Conservation (phyloP, 73 alveolate species). For the Breviolum minutum region DNA sequence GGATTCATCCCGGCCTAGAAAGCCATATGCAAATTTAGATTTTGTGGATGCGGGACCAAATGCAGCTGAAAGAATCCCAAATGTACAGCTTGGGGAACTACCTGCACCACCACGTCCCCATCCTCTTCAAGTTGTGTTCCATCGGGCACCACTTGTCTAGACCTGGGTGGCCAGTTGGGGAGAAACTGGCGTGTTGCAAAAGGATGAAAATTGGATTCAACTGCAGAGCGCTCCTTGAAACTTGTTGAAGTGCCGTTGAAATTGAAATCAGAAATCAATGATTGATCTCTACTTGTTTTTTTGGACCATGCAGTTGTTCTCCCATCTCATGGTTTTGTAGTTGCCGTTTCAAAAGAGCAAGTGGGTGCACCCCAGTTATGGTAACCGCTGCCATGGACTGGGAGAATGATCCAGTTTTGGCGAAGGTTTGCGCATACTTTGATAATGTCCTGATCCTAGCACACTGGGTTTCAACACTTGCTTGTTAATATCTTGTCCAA, state of each 20-base stretch:
- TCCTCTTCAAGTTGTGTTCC: background rate
- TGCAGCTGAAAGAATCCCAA: background rate
- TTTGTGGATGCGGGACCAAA: background rate
- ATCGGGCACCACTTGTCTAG: background rate
- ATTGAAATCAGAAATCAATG: too few species aligned
- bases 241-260: background rate
- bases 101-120: conserved; percentile 12
- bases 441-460: background rate
- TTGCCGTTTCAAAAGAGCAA: background rate
- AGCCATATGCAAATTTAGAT: background rate
- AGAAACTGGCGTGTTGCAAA: background rate
- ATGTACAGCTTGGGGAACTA: background rate
- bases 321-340: background rate
- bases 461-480: too few species aligned
- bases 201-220: background rate
- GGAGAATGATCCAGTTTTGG: background rate
- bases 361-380: background rate
- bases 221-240: background rate
- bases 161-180: background rate
- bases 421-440: background rate
- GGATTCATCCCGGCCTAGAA: background rate
- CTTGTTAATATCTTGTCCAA: background rate
- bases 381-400: background rate
- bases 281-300: background rate
- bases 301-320: background rate